A percentile compares a stretch with the other conserved stretches of the same genome.
Evolutionary conservation across 345 rosid species (phyloP).

Genomic region (Eucalyptus sideroxylon): DNA sequence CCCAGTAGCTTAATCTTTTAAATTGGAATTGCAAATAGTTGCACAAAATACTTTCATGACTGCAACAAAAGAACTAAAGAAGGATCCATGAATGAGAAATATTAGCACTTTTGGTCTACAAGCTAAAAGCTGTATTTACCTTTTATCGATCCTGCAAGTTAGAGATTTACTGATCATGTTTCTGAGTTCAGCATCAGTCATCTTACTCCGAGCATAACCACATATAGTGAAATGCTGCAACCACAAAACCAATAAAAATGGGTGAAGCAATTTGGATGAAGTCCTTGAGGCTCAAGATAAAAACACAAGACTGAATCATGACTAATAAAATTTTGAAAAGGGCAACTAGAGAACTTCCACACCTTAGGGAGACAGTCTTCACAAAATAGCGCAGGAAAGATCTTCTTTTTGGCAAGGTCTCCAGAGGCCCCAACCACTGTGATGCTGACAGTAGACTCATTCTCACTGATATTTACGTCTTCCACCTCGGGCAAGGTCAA

Average conservation of each 20-base stretch:
- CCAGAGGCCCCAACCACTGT: conserved; percentile 97
- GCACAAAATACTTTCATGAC: not conserved
- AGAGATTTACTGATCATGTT: conserved; percentile 87
- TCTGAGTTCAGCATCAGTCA: conserved; percentile 88
- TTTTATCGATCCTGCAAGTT: conserved; percentile 89
- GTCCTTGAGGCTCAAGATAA: not conserved
- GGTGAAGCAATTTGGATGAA: not conserved
- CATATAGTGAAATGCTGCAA: conserved; percentile 76
- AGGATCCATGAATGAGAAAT: not conserved
- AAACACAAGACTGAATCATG: conserved; percentile 29
- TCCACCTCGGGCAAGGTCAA: conserved; percentile 16
- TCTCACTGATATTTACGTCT: conserved; percentile 19
- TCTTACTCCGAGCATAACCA: conserved; percentile 93
- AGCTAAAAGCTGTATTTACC: conserved; percentile 19
- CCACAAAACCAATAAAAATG: not conserved
- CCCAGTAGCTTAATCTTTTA: not conserved
- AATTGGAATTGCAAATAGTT: not conserved
- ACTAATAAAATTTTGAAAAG: conserved; percentile 50
- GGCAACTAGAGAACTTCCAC: not conserved
- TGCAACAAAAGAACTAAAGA: not conserved
- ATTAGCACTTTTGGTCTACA: not conserved
- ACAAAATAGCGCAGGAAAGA: conserved; percentile 87
- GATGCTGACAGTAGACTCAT: conserved; percentile 67
- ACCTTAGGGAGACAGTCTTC: conserved; percentile 91
- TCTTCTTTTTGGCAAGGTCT: conserved; percentile 99